Base-by-base conservation (phyloP, 495 filamentous ascomycete genomes). In the Xylaria cubensis region DNA sequence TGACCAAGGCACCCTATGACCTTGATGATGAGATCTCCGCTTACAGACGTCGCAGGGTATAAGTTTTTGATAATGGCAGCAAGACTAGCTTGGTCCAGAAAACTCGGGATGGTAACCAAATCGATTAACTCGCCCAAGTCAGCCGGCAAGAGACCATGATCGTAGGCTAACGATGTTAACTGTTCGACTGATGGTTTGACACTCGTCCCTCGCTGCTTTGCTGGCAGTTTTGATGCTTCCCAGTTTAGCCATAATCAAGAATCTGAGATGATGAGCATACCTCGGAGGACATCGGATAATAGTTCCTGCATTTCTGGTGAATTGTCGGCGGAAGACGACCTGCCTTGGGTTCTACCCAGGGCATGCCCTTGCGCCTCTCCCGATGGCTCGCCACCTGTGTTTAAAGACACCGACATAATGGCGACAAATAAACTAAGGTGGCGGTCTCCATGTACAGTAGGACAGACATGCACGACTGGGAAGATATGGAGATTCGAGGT, bases 1-100 rank as follows among this genome's bases (percentile, higher is more conserved):
- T 93, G 90, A 13, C 94, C 94, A 50, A 97, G 87, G 67, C 87
- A 89, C 64, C 91, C 91, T 26, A 97, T 86, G 29, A 95, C 78
- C 71, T 87, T 90, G 24, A 92, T 86, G 70, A 94, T 86, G 61
- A 89, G 72, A 48, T 89, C 85, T 51, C 89, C 87, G 15, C 84
- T 71, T 6, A 97, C 84, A 69, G 86, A 89, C 58, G 85, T 83
- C 36, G 86, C 83, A 0, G 94, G 93, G 80, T 94, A 97, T 53
- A 97, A 80, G 51, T 91, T 91, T 69, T 90, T 93, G 79, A 94
- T 79, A 39, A 97, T 78, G 44, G 83, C 87, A 0, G 86, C 88
- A 44, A 89, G 83, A 66, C 89, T 92, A 44, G 88, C 87, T 79
- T 97, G 94, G 79, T 95, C 93, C 1, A 97, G 86, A 61, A 91